Evolutionary conservation across 139 green algal species (phyloP).

Genomic region (Micractinium sp.): DNA sequence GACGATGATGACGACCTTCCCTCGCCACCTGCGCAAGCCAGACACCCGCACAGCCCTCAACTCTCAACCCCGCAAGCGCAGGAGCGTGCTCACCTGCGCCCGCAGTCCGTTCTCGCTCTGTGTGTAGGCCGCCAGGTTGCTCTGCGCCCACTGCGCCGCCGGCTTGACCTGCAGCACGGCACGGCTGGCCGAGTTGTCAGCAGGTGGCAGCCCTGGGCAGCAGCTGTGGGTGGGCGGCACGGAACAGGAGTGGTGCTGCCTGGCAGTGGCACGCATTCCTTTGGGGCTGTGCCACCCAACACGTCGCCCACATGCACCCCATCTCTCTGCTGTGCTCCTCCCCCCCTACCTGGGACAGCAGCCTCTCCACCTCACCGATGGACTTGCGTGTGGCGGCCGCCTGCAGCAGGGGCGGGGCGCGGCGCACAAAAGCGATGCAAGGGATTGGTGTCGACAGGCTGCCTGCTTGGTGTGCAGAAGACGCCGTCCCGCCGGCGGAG

Average conservation of each 20-base stretch:
- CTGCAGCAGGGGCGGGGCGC: too few relatives aligned
- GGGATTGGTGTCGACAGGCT: neutral
- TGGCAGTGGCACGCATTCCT: too few relatives aligned
- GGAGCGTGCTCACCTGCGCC: neutral
- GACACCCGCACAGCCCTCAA: neutral
- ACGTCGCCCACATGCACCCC: neutral
- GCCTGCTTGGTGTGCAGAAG: too few relatives aligned
- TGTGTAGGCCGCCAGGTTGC: neutral
- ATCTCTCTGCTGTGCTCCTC: too few relatives aligned
- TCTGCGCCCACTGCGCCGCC: neutral
- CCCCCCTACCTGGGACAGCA: neutral
- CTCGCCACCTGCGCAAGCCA: too few relatives aligned
- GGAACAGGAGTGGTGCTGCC: too few relatives aligned
- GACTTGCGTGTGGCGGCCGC: neutral
- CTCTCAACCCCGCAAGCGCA: neutral
- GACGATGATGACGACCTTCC: too few relatives aligned
- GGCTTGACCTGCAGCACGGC: neutral
- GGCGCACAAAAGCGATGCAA: neutral
- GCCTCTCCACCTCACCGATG: neutral
- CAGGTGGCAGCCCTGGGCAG: too few relatives aligned
- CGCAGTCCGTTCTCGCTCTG: neutral
- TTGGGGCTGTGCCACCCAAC: too few relatives aligned
- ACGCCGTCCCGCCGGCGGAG: too few relatives aligned
- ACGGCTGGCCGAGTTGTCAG: too few relatives aligned
- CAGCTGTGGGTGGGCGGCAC: too few relatives aligned